Evolutionary conservation across 73 alveolate genomes (phyloP).

Genomic region (Tetrahymena borealis): DNA sequence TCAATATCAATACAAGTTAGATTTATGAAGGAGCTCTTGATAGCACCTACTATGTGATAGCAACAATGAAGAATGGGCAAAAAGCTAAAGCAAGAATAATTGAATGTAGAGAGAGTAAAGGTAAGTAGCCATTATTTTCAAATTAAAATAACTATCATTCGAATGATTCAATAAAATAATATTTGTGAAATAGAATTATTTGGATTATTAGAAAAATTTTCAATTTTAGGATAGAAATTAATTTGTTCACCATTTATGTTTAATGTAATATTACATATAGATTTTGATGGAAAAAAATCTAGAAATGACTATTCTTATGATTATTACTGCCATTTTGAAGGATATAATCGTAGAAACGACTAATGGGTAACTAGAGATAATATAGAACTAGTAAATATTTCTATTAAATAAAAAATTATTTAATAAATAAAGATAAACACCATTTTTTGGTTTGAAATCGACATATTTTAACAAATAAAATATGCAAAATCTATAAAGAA

Average conservation of each 20-base stretch:
- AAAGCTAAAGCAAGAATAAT: conserved; percentile 30
- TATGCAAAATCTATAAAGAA: no score
- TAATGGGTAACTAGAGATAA: not conserved
- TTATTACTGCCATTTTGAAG: not conserved
- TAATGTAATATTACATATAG: not conserved
- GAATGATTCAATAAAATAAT: no score
- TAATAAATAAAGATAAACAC: not conserved
- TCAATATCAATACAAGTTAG: not conserved
- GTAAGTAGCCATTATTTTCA: no score
- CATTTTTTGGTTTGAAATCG: no score
- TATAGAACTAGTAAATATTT: not conserved
- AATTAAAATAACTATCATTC: no score
- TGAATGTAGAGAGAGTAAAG: conserved; percentile 26
- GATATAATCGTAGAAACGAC: not conserved
- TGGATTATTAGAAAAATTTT: no score
- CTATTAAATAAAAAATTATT: not conserved
- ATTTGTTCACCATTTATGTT: not conserved
- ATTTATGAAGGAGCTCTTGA: conserved; percentile 43
- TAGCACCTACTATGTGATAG: conserved; percentile 3
- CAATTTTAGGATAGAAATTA: no score
- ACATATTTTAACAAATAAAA: no score
- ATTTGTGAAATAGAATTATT: no score
- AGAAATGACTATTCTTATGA: not conserved
- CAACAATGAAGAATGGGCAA: conserved; percentile 31
- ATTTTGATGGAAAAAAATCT: not conserved